Percentiles rank a stretch among this genome's conserved stretches.
Evolutionary conservation across 257 asterid species (phyloP).

Genomic region (Capsicum chinense): DNA sequence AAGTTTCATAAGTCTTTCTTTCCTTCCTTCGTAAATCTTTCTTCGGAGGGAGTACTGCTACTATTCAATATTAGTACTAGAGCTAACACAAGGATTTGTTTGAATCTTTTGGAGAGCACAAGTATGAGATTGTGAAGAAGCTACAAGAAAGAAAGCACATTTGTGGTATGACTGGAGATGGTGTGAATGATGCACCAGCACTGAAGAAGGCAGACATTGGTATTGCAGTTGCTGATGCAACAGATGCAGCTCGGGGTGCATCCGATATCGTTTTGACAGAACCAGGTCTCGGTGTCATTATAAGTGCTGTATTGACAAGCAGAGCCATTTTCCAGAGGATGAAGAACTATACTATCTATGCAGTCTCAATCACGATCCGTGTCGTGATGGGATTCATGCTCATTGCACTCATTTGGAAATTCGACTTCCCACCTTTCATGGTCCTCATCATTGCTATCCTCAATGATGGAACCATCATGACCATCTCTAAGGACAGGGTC

Average conservation of each 20-base stretch:
- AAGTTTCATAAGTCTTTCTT: neutral
- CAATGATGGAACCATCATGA: slow-evolving; percentile 55
- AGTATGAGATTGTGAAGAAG: slow-evolving; percentile 79
- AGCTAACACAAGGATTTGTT: neutral
- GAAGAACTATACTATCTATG: slow-evolving; percentile 77
- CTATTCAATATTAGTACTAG: slow-evolving; percentile 4
- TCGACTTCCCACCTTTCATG: slow-evolving; percentile 57
- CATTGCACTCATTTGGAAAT: slow-evolving; percentile 49
- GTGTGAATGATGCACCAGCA: slow-evolving; percentile 90
- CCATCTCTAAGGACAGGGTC: slow-evolving; percentile 50
- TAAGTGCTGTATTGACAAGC: slow-evolving; percentile 81
- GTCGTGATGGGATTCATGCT: slow-evolving; percentile 53
- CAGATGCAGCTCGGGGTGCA: slow-evolving; percentile 86
- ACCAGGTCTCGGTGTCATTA: slow-evolving; percentile 82
- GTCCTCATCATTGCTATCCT: slow-evolving; percentile 55
- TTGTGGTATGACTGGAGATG: slow-evolving; percentile 94
- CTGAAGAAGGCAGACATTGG: slow-evolving; percentile 84
- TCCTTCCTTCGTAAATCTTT: neutral
- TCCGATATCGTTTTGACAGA: slow-evolving; percentile 86
- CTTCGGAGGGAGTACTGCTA: neutral
- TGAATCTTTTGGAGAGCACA: slow-evolving; percentile 56
- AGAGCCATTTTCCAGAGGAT: slow-evolving; percentile 91
- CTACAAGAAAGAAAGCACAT: slow-evolving; percentile 79
- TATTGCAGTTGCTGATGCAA: slow-evolving; percentile 83
- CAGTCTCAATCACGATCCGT: slow-evolving; percentile 60